These are phyloP conservation scores for Zoysia pacifica DNA, from an alignment of 176 grass and related monocot species.

Conservation along the genomic window DNA sequence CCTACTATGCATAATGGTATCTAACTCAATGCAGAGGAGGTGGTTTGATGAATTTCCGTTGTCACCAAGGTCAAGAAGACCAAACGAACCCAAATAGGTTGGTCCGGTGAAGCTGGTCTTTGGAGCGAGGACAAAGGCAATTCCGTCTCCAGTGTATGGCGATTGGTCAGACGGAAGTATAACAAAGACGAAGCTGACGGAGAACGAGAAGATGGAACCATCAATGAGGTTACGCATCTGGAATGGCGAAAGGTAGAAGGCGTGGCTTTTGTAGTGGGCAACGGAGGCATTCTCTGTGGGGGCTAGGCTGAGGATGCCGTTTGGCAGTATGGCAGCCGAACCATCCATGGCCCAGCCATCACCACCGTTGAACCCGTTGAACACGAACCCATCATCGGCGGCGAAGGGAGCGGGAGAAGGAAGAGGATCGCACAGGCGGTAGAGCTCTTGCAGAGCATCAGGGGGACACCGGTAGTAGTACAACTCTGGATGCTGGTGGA, in stretches of 20 bases:
- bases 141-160: no score
- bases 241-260: not conserved
- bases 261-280: not conserved
- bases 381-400: not conserved
- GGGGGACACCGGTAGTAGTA: no score
- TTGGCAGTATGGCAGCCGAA: not conserved
- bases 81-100: not conserved
- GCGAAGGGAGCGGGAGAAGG: not conserved
- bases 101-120: not conserved
- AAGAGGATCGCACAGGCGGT: not conserved
- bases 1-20: constrained; percentile 10
- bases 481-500: no score
- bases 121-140: no score
- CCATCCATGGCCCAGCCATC: not conserved
- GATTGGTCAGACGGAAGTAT: not conserved
- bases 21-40: not conserved
- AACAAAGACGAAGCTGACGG: not conserved
- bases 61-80: not conserved
- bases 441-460: not conserved
- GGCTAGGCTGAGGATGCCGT: not conserved
- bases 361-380: not conserved
- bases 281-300: not conserved
- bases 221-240: not conserved
- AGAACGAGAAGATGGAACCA: not conserved
- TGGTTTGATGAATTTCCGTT: not conserved